phyloP scores from a whole-genome alignment of 768 basidiomycete genomes.

The Auricularia sp. region DNA sequence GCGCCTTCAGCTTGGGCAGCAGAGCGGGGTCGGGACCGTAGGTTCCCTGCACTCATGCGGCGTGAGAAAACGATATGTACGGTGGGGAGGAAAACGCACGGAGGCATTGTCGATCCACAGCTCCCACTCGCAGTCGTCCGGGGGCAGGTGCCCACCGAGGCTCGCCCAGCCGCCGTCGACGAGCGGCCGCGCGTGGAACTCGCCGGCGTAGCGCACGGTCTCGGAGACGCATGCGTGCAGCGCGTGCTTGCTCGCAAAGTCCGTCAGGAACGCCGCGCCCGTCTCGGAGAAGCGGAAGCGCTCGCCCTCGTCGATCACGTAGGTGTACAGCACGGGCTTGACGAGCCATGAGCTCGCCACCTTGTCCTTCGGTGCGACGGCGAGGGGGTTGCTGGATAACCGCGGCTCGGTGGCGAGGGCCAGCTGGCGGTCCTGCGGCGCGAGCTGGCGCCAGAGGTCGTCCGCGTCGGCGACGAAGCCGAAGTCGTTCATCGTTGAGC shows the following conservation, averaged over 20 bases:
- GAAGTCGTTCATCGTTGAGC: conserved; percentile 50
- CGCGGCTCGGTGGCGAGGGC: not conserved
- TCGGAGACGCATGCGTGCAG: conserved; percentile 69
- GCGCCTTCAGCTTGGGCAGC: conserved; percentile 47
- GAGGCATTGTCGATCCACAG: conserved; percentile 73
- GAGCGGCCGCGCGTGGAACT: conserved; percentile 63
- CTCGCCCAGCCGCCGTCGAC: conserved; percentile 50
- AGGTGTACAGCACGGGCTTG: conserved; percentile 80
- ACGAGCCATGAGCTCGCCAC: conserved; percentile 21
- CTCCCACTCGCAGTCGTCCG: conserved; percentile 62
- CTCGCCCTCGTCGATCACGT: conserved; percentile 69
- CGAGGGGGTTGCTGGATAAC: not conserved
- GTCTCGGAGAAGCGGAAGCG: conserved; percentile 79
- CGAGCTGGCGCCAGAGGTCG: conserved; percentile 31
- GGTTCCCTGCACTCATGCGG: conserved; percentile 44
- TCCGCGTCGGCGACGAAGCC: conserved; percentile 42
- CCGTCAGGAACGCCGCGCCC: conserved; percentile 78
- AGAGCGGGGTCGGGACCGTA: conserved; percentile 63
- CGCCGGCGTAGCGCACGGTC: conserved; percentile 62
- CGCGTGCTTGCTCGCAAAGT: conserved; percentile 80
- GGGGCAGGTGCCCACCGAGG: conserved; percentile 46
- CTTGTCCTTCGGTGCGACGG: not conserved
- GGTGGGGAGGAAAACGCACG: too few relatives aligned
- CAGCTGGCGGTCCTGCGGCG: not conserved
- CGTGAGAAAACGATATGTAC: too few relatives aligned